Evolutionary conservation across 306 rosid species (phyloP).

Genomic region (Delonix regia): DNA sequence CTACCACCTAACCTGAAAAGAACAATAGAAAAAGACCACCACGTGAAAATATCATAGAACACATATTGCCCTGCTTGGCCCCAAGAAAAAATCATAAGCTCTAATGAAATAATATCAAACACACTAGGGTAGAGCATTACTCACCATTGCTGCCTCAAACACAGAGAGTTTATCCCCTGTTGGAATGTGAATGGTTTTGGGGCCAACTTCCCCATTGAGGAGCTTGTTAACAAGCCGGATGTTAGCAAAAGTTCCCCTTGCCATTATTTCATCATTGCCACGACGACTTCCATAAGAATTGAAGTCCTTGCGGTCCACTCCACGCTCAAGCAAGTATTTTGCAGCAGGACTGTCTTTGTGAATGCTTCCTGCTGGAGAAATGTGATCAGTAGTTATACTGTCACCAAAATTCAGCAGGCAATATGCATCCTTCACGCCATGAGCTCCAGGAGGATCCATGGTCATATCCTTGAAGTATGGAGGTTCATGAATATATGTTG

Average conservation of each 20-base stretch:
- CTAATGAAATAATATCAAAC: neutral
- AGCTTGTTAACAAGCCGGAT: constrained; percentile 97
- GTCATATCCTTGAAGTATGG: constrained; percentile 97
- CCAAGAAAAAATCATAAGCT: constrained; percentile 4
- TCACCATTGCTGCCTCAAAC: constrained; percentile 89
- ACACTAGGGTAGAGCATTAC: constrained; percentile 32
- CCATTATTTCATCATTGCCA: constrained; percentile 99
- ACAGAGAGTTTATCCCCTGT: constrained; percentile 92
- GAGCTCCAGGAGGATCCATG: constrained; percentile 95
- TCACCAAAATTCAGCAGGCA: constrained; percentile 95
- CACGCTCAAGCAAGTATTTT: constrained; percentile 76
- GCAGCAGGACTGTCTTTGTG: constrained; percentile 98
- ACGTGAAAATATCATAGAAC: constrained; percentile 7
- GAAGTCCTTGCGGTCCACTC: constrained; percentile 89
- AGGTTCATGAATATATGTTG: constrained; percentile 98
- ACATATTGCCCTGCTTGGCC: neutral
- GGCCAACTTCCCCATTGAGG: constrained; percentile 93
- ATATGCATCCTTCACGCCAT: constrained; percentile 96
- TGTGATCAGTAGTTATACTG: constrained; percentile 98
- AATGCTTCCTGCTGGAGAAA: constrained; percentile 99
- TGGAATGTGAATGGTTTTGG: constrained; percentile 90
- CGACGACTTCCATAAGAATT: constrained; percentile 99
- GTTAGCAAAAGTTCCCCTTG: constrained; percentile 98
- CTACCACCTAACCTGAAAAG: constrained; percentile 17
- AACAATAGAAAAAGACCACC: constrained; percentile 6